phyloP scores from a whole-genome alignment of 768 basidiomycete genomes.

The Hypholoma sublateritium region DNA sequence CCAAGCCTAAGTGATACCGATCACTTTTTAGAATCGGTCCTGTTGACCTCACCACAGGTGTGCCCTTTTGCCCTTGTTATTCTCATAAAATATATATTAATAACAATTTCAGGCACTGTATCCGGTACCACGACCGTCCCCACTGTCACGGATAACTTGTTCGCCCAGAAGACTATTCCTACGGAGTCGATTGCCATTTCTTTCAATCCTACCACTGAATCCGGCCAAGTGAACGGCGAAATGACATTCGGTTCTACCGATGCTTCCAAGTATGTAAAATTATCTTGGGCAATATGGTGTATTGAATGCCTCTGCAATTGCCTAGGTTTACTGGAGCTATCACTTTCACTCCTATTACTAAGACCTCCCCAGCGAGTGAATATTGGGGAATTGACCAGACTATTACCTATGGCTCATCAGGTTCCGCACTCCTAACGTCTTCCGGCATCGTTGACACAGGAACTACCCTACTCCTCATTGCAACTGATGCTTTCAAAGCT shows the following conservation, averaged over 20 bases:
- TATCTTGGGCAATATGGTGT: conserved; percentile 35
- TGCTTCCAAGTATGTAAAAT: conserved; percentile 38
- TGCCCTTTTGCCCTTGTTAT: conserved; percentile 26
- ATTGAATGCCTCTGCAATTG: conserved; percentile 12
- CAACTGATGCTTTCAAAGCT: conserved; percentile 56
- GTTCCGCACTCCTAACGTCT: conserved; percentile 33
- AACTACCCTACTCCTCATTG: conserved; percentile 54
- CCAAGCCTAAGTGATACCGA: not conserved
- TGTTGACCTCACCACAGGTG: conserved; percentile 17
- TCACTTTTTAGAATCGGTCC: conserved; percentile 17
- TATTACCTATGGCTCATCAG: conserved; percentile 38
- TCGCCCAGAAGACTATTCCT: conserved; percentile 43
- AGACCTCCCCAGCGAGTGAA: conserved; percentile 37
- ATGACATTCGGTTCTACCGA: conserved; percentile 57
- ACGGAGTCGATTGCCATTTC: conserved; percentile 50
- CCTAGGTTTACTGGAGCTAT: conserved; percentile 26
- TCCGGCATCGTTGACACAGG: conserved; percentile 54
- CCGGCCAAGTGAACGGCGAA: conserved; percentile 46
- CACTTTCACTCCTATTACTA: conserved; percentile 37
- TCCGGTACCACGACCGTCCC: conserved; percentile 37
- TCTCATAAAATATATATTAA: conserved; percentile 49
- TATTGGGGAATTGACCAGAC: conserved; percentile 59
- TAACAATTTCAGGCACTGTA: conserved; percentile 38
- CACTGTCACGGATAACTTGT: conserved; percentile 61
- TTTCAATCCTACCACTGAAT: conserved; percentile 45